phyloP scores from a whole-genome alignment of 179 eudicot genomes.

The Amaranthus tricolor region DNA sequence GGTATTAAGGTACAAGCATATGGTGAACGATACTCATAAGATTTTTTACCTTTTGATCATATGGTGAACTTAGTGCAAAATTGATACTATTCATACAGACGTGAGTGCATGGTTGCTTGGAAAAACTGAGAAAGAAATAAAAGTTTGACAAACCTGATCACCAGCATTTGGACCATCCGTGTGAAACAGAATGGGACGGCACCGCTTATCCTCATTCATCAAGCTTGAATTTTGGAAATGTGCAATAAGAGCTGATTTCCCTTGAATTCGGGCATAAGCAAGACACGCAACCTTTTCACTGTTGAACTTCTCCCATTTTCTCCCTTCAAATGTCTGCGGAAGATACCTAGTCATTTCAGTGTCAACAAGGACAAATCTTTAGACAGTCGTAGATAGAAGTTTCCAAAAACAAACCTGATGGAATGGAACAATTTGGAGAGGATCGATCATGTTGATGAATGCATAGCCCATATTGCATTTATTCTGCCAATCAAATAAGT shows the following conservation, averaged over 20 bases:
- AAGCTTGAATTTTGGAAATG: conserved; percentile 80
- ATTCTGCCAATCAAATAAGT: conserved; percentile 41
- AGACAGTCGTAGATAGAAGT: background rate
- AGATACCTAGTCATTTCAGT: conserved; percentile 8
- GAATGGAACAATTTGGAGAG: conserved; percentile 51
- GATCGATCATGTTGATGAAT: conserved; percentile 72
- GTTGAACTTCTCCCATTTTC: conserved; percentile 77
- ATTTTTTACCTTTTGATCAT: too few relatives aligned
- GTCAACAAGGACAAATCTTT: background rate
- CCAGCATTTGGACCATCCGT: conserved; percentile 83
- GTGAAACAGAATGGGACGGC: conserved; percentile 70
- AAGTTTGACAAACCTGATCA: conserved; percentile 45
- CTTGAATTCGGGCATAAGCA: conserved; percentile 78
- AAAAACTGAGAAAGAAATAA: background rate
- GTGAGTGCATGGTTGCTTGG: too few relatives aligned
- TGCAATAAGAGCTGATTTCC: conserved; percentile 62
- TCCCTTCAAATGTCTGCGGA: conserved; percentile 65
- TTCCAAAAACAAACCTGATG: conserved; percentile 49
- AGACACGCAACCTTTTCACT: conserved; percentile 72
- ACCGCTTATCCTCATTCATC: conserved; percentile 77
- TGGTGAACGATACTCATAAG: too few relatives aligned
- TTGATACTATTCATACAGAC: too few relatives aligned
- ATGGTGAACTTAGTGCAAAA: too few relatives aligned
- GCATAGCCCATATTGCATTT: conserved; percentile 85
- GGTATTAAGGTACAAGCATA: too few relatives aligned